A percentile compares a stretch with the other conserved stretches of the same genome.
phyloP scores from a whole-genome alignment of 169 alveolate species.

The Plasmodium vivax region DNA sequence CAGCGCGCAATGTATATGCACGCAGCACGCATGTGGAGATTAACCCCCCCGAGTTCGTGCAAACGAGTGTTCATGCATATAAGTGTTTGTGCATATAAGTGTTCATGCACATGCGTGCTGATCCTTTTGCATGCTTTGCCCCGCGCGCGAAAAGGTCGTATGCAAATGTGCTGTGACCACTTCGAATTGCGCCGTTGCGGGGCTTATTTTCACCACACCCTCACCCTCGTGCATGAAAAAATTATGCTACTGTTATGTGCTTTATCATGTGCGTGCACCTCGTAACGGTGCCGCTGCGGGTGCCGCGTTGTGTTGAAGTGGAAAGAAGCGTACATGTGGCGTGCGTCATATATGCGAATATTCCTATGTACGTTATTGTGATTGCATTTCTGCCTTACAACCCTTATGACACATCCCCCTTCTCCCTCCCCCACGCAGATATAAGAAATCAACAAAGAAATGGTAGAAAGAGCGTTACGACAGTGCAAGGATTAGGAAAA shows the following conservation, averaged over 20 bases:
- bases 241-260: background rate
- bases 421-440: conserved; percentile 11
- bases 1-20: background rate
- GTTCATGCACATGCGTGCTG: background rate
- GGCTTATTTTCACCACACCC: background rate
- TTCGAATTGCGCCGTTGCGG: background rate
- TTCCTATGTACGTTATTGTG: background rate
- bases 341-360: background rate
- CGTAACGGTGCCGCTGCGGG: background rate
- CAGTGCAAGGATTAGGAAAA: conserved; percentile 94
- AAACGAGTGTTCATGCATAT: background rate
- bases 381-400: background rate
- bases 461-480: conserved; percentile 94
- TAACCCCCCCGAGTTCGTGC: background rate
- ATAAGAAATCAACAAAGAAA: conserved; percentile 95
- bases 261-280: background rate
- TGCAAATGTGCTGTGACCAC: background rate
- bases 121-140: background rate
- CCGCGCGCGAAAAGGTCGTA: background rate
- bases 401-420: background rate
- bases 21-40: background rate
- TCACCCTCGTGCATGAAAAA: background rate
- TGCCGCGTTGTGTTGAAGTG: background rate
- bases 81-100: background rate
- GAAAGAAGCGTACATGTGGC: background rate